A percentile compares a stretch with the other conserved stretches of the same genome.
These are phyloP conservation scores for Dactylellina leptospora DNA, from an alignment of 2,329 filamentous ascomycete species.

Conservation along the genomic window DNA sequence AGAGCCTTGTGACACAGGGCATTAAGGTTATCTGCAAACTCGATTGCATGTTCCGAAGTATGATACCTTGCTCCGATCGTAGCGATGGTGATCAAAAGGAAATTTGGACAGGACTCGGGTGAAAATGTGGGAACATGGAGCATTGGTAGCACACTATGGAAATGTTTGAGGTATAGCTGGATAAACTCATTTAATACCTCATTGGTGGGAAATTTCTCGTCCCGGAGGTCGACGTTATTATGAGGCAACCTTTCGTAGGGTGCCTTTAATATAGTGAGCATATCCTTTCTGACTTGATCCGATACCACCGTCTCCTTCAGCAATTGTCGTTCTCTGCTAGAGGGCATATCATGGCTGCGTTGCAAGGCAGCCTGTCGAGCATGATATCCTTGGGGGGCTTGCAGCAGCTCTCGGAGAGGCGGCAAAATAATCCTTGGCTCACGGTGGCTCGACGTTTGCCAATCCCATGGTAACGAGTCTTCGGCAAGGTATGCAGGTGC, in stretches of 20 bases:
- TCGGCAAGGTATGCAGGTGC: constrained; percentile 50
- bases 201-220: constrained; percentile 57
- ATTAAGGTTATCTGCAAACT: constrained; percentile 57
- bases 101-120: constrained; percentile 55
- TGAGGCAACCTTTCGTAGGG: constrained; percentile 55
- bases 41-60: constrained; percentile 56
- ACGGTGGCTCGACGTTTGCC: constrained; percentile 55
- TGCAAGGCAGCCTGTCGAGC: constrained; percentile 37
- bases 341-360: constrained; percentile 36
- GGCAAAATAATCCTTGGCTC: constrained; percentile 56
- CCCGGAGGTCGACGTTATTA: constrained; percentile 55
- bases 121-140: constrained; percentile 57
- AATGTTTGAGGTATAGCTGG: constrained; percentile 59
- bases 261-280: constrained; percentile 56
- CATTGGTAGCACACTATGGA: constrained; percentile 59
- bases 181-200: constrained; percentile 58
- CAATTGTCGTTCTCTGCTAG: constrained; percentile 26
- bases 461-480: constrained; percentile 57
- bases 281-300: constrained; percentile 56
- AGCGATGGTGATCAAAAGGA: constrained; percentile 56
- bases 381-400: constrained; percentile 53
- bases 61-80: constrained; percentile 57
- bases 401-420: constrained; percentile 56
- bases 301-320: constrained; percentile 40
- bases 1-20: constrained; percentile 57